Evolutionary conservation across 768 basidiomycete species (phyloP).

Genomic region (Amanita subjunquillea): DNA sequence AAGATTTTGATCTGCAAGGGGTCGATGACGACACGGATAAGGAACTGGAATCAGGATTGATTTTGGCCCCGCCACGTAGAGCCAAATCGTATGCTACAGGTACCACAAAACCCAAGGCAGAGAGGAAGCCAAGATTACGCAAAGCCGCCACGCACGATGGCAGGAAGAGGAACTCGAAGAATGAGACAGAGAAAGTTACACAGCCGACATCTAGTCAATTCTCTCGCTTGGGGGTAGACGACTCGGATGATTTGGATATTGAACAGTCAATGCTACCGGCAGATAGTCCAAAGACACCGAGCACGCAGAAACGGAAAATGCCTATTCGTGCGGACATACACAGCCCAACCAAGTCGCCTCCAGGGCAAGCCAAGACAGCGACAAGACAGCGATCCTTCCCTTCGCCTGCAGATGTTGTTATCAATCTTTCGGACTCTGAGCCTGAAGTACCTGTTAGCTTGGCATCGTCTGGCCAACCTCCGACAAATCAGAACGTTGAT

Average conservation of each 20-base stretch:
- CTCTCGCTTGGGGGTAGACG: conserved; percentile 35
- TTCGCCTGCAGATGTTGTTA: conserved; percentile 4
- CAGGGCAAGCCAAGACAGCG: not conserved
- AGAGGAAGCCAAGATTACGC: conserved; percentile 21
- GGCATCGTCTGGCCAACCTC: not conserved
- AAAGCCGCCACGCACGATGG: conserved; percentile 30
- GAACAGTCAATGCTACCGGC: conserved; percentile 17
- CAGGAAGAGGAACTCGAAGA: conserved; percentile 1
- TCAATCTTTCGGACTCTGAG: conserved; percentile 19
- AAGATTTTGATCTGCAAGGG: conserved; percentile 41
- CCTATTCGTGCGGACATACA: no score
- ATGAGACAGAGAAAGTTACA: conserved; percentile 5
- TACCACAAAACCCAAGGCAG: conserved; percentile 20
- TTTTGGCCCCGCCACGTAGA: conserved; percentile 35
- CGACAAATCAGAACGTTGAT: conserved; percentile 9
- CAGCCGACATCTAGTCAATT: conserved; percentile 29
- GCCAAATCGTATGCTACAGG: conserved; percentile 34
- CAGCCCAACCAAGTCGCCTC: not conserved
- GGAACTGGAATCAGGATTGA: conserved; percentile 48
- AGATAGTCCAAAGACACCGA: not conserved
- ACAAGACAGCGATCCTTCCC: not conserved
- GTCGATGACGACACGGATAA: conserved; percentile 61
- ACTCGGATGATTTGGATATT: conserved; percentile 46
- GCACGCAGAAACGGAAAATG: not conserved
- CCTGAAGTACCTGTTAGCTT: not conserved